Evolutionary conservation across 2,329 filamentous ascomycete species (phyloP), one percentile per base, ranked within the genome.

Genomic region (Botrytis fabae): DNA sequence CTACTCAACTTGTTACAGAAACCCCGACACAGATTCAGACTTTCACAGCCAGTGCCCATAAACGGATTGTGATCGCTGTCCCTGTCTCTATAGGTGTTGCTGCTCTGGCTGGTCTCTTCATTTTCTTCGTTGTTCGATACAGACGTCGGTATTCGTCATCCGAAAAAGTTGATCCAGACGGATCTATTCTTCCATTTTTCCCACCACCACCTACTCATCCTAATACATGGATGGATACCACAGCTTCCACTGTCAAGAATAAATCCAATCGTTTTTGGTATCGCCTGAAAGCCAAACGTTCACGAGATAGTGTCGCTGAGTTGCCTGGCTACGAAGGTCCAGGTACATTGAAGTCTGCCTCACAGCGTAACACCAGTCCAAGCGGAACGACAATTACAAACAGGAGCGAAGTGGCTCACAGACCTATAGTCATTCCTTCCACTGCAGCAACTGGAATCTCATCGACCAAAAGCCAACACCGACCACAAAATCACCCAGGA

Each of bases 101-200:
- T 7, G 16, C 40, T 10, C 22, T 69, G 7, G 14, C 69, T 2
- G n/a, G 42, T 32, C 18, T 69, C 25, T 14, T 44, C 10, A 4
- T 72, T 2, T 69, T 72, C 42, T 72, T 72, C 12, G 22, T 38
- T 46, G 6, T 72, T 46, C 42, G 42, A 22, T 57, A 59, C 4
- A 44, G 63, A 28, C 51, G 63, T 54, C 61, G 46, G 60, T 25
- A 28, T 69, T 35, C 65, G 28, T 44, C 22, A 0, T 42, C 65
- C 4, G 68, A 62, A 70, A 70, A 44, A 25, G 14, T 10, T 35
- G 38, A 59, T 18, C n/a, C 20, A 38, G 68, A 62, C 12, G 51
- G 38, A 16, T 73, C 64, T 32, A 69, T 73, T 16, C 71, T 73
- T 20, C 65, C 64, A 28, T 70, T 70, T 46, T 73, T 73, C 20